These are phyloP conservation scores for Isoetes engelmannii DNA, from an alignment of 83 land plant species.

Conservation along the genomic window DNA sequence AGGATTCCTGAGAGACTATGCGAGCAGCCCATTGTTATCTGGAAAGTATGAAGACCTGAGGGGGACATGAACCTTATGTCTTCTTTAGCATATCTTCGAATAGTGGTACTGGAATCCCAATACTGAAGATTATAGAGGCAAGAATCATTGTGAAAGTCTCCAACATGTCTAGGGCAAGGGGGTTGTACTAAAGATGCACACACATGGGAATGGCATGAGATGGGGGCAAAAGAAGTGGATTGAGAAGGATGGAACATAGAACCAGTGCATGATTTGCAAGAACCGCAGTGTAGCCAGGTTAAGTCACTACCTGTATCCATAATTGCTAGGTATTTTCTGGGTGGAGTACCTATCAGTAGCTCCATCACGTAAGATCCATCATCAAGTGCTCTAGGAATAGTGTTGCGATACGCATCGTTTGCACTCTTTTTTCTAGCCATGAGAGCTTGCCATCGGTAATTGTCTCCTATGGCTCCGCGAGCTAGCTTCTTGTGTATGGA, in stretches of 20 bases:
- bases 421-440: too few species aligned
- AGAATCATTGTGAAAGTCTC: slow-evolving; percentile 19
- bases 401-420: too few species aligned
- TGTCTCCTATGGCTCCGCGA: too few species aligned
- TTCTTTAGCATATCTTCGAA: slow-evolving; percentile 46
- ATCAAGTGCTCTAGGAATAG: too few species aligned
- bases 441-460: too few species aligned
- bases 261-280: slow-evolving; percentile 12
- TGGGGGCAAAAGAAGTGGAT: slow-evolving; percentile 26
- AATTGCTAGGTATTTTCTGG: slow-evolving; percentile 33
- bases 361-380: slow-evolving; percentile 44
- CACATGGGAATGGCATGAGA: slow-evolving; percentile 33
- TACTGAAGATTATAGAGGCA: slow-evolving; percentile 43
- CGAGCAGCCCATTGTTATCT: too few species aligned
- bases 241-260: slow-evolving; percentile 25
- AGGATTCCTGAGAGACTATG: too few species aligned
- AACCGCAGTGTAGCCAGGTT: slow-evolving; percentile 44
- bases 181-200: slow-evolving; percentile 31
- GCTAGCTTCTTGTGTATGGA: too few species aligned
- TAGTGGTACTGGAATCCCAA: slow-evolving; percentile 39
- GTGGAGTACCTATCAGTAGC: slow-evolving; percentile 45
- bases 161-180: slow-evolving; percentile 21
- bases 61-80: slow-evolving; percentile 30
- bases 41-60: slow-evolving; percentile 22
- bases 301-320: slow-evolving; percentile 64